These are phyloP conservation scores for Cystobasidium slooffiae DNA, from an alignment of 1,284 basidiomycete genomes.

Conservation along the genomic window DNA sequence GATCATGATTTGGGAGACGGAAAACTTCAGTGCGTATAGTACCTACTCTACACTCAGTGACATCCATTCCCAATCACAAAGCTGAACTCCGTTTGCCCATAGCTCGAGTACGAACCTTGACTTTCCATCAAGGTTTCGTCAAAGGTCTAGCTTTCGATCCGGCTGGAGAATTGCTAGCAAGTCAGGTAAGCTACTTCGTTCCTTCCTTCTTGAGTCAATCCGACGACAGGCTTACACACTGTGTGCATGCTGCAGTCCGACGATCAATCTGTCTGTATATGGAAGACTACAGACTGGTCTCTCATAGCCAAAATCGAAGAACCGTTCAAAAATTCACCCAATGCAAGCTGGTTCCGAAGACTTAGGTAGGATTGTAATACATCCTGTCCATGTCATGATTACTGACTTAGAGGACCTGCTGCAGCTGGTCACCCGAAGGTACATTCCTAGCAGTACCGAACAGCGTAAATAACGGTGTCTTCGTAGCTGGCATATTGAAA, in stretches of 20 bases:
- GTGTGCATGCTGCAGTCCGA: constrained; percentile 69
- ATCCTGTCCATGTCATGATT: background rate
- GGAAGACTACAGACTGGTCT: constrained; percentile 91
- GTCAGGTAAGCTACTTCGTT: constrained; percentile 60
- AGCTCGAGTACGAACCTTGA: constrained; percentile 82
- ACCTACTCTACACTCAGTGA: background rate
- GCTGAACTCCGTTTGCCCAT: constrained; percentile 28
- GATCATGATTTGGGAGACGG: constrained; percentile 91
- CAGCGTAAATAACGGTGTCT: constrained; percentile 96
- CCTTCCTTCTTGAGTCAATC: background rate
- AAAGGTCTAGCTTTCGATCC: constrained; percentile 99
- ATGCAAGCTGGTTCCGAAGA: constrained; percentile 91
- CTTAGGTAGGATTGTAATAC: constrained; percentile 66
- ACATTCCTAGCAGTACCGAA: constrained; percentile 95
- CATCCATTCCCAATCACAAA: background rate
- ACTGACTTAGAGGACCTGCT: background rate
- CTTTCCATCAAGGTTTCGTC: constrained; percentile 92
- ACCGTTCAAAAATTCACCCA: constrained; percentile 91
- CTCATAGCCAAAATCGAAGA: constrained; percentile 81
- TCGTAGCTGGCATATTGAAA: constrained; percentile 93
- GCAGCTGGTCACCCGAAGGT: constrained; percentile 98
- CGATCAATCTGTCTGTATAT: constrained; percentile 93
- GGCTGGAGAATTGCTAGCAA: constrained; percentile 91
- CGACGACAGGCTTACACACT: background rate
- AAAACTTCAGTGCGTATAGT: constrained; percentile 69